Base-by-base conservation (phyloP, 768 basidiomycete species). In the Kondoa subrosea region DNA sequence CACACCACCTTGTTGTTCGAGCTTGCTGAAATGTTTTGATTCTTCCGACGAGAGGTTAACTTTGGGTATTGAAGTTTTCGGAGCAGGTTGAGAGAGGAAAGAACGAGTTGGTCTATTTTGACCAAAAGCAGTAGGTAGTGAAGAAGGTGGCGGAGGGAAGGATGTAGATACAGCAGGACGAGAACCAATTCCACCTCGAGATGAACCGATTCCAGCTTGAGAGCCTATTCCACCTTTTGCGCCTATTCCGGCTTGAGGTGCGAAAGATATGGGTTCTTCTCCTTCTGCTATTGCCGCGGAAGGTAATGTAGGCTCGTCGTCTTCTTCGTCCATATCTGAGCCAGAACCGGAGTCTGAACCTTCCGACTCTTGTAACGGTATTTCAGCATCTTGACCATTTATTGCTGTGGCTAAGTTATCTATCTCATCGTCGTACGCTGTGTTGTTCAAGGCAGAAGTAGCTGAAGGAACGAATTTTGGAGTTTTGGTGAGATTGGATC, bases 21-120 rank as follows among this genome's bases (percentile, higher is more conserved):
- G 81, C 72, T 87, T 88, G 70, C 79, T 81, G 76, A 99, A 93
- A 75, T 96, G 92, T n/a, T 81, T 80, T 68, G 81, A 79, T 73
- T 97, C 92, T 21, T 80, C 73, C 0, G 83, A 78, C 25, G 82
- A 83, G 25, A 95, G 81, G 62, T 82, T 82, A 1, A 81, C 79
- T 1, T 80, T 59, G 16, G 73, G 81, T 74, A 34, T 78, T 76
- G 33, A 77, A 75, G 72, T 81, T 78, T 50, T 67, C 17, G 65
- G 34, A 4, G 68, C 30, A 0, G 67, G 62, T 17, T 40, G 58
- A 0, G 67, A 32, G 64, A 84, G 76, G 75, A 91, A 85, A 12
- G 81, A 78, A 1, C 81, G 79, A 57, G 80, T 81, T 0, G 78
- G 60, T 0, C 68, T 64, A 59, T 82, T 80, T 16, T n/a, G n/a